Percentiles rank a stretch among this genome's conserved stretches.
Evolutionary conservation across 176 grass and related monocot species (phyloP).

Genomic region (Aegilops umbellulata): DNA sequence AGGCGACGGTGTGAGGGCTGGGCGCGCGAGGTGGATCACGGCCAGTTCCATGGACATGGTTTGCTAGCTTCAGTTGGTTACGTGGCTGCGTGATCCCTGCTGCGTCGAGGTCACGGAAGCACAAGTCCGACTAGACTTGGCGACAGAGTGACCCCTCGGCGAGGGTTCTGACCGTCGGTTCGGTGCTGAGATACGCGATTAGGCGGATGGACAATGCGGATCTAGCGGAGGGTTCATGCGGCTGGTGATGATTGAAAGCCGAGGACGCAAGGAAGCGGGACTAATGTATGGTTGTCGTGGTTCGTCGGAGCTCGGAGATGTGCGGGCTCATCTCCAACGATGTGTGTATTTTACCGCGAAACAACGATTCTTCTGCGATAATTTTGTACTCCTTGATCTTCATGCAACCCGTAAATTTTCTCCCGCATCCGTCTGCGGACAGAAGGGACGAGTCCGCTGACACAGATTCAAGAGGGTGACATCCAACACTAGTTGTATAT

Average conservation of each 20-base stretch:
- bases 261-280: conserved; percentile 4
- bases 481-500: too few relatives aligned
- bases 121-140: background rate
- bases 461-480: too few relatives aligned
- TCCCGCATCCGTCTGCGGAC: too few relatives aligned
- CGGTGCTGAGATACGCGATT: background rate
- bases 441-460: too few relatives aligned
- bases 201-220: background rate
- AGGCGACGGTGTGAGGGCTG: background rate
- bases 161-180: background rate
- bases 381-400: too few relatives aligned
- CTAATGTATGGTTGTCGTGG: background rate
- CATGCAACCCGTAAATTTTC: too few relatives aligned
- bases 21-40: conserved; percentile 38
- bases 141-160: background rate
- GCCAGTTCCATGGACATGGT: conserved; percentile 29
- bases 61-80: background rate
- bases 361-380: too few relatives aligned
- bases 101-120: conserved; percentile 4
- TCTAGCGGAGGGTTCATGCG: background rate
- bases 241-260: background rate
- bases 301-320: background rate
- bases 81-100: background rate
- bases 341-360: too few relatives aligned
- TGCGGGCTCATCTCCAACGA: too few relatives aligned